phyloP scores from a whole-genome alignment of 2,329 filamentous ascomycete genomes.

The Aureobasidium sp. region DNA sequence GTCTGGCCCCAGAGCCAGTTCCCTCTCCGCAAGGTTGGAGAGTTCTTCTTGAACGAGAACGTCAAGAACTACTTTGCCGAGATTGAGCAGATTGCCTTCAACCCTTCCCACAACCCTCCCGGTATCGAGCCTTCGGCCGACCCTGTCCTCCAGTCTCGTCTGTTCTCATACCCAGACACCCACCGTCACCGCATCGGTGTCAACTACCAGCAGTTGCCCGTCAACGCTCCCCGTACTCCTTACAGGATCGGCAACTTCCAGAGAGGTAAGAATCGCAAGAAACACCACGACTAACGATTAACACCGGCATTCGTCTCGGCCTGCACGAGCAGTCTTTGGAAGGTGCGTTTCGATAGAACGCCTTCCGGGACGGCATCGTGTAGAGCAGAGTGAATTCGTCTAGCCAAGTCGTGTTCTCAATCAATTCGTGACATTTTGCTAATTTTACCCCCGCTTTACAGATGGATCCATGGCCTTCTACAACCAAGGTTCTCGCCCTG shows the following conservation, averaged over 20 bases:
- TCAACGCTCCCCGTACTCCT: constrained; percentile 47
- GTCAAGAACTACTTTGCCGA: constrained; percentile 56
- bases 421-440: no score
- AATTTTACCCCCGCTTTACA: no score
- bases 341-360: no score
- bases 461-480: constrained; percentile 63
- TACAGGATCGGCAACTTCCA: constrained; percentile 57
- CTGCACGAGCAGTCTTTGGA: no score
- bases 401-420: no score
- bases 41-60: constrained; percentile 47
- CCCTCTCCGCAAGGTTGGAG: constrained; percentile 46
- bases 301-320: no score
- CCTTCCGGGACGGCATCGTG: no score
- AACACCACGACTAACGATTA: no score
- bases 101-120: constrained; percentile 57
- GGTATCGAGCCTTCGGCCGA: constrained; percentile 63
- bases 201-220: constrained; percentile 53
- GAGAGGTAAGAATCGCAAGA: no score
- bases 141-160: constrained; percentile 59
- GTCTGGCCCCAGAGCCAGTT: constrained; percentile 47
- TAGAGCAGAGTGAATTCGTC: no score
- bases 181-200: constrained; percentile 50
- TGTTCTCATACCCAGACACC: constrained; percentile 64
- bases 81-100: constrained; percentile 64
- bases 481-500: constrained; percentile 54